Conservation (phyloP, 2,329 filamentous ascomycete genomes). For the Cladophialophora carrionii region DNA sequence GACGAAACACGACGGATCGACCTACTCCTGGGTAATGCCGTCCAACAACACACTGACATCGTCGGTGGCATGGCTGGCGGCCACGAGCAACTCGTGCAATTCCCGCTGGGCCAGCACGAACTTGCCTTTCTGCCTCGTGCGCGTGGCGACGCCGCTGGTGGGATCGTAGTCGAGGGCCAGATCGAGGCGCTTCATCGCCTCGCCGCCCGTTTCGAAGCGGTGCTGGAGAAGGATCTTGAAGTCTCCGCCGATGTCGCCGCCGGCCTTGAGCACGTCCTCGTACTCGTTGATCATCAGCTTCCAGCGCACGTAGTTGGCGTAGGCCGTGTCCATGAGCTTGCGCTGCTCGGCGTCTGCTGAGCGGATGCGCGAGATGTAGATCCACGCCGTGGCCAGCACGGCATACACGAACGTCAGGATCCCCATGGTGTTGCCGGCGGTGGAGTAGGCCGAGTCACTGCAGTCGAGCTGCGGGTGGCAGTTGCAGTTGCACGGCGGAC, state of each 20-base stretch:
- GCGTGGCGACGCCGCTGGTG: not conserved
- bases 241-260: constrained; percentile 10
- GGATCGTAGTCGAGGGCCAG: constrained; percentile 16
- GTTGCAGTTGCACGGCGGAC: constrained; percentile 16
- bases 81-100: constrained; percentile 17
- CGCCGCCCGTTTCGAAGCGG: constrained; percentile 11
- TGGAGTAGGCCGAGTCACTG: constrained; percentile 17
- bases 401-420: constrained; percentile 20
- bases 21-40: constrained; percentile 20
- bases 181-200: constrained; percentile 14
- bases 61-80: constrained; percentile 13
- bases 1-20: constrained; percentile 6
- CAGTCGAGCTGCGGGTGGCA: constrained; percentile 11
- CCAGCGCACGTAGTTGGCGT: constrained; percentile 22
- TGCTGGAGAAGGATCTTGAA: constrained; percentile 15
- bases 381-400: constrained; percentile 16
- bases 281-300: constrained; percentile 24
- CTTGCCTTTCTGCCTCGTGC: constrained; percentile 17
- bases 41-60: constrained; percentile 18
- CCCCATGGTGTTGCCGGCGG: constrained; percentile 20
- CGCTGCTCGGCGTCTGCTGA: constrained; percentile 20
- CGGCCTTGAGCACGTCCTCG: constrained; percentile 17
- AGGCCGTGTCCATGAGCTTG: constrained; percentile 19
- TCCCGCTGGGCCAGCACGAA: constrained; percentile 16
- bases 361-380: constrained; percentile 18